phyloP scores from a whole-genome alignment of 2,329 filamentous ascomycete genomes.

The Bertia moriformis region DNA sequence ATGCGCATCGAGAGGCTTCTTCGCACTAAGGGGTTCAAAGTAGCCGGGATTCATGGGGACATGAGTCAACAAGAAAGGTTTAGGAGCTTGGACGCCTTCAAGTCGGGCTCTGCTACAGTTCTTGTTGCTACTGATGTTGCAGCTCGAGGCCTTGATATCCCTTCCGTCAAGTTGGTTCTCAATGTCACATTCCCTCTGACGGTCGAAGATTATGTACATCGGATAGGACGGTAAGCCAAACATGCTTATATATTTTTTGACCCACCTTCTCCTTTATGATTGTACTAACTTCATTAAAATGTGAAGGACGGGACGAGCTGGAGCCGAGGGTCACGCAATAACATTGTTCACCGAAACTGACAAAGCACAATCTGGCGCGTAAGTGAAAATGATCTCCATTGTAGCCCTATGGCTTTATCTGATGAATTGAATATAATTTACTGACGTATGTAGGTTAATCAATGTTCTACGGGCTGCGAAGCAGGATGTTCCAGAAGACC shows the following conservation, averaged over 20 bases:
- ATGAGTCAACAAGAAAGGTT: slow-evolving; percentile 46
- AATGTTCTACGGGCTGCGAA: slow-evolving; percentile 54
- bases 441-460: slow-evolving; percentile 25
- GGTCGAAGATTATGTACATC: slow-evolving; percentile 56
- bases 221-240: slow-evolving; percentile 38
- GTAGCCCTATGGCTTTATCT: slow-evolving; percentile 1
- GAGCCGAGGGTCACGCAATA: slow-evolving; percentile 45
- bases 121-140: slow-evolving; percentile 60
- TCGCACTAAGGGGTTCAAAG: slow-evolving; percentile 38
- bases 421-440: not conserved
- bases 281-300: not conserved
- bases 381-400: slow-evolving; percentile 14
- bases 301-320: slow-evolving; percentile 44
- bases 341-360: slow-evolving; percentile 57
- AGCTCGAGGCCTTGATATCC: slow-evolving; percentile 53
- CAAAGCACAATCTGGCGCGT: slow-evolving; percentile 45
- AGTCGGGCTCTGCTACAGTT: slow-evolving; percentile 40
- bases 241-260: too few species aligned
- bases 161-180: slow-evolving; percentile 52
- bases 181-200: slow-evolving; percentile 58
- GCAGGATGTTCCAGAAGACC: slow-evolving; percentile 47
- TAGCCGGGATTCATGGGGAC: slow-evolving; percentile 55
- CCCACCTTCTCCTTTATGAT: too few species aligned
- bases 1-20: slow-evolving; percentile 49
- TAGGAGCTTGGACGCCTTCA: slow-evolving; percentile 47